Base-by-base conservation (phyloP, 1,139 yeast species). In the Hyphopichia pseudoburtonii region DNA sequence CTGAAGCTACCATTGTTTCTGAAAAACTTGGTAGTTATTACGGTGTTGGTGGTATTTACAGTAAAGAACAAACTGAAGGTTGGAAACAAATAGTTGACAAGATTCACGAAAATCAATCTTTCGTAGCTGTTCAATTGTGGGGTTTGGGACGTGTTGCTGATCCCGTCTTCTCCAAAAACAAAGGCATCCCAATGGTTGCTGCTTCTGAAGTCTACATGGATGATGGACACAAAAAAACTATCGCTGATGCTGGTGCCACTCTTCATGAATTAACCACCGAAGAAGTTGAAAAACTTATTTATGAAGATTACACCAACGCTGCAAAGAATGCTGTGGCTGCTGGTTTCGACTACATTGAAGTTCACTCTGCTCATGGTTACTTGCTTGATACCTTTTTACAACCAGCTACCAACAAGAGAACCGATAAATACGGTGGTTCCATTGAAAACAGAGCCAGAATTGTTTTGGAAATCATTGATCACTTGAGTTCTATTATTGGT, bases 351-450 rank as follows among this genome's bases (percentile, higher is more conserved):
- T 80, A 80, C 46, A 73, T 84, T 30, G 87, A 84, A 57, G 54
- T 84, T 39, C 90, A 83, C 51, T 66, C 64, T 32, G 90, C 88
- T 12, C 80, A 83, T 57, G 89, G 89, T 11, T 83, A 80, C 57
- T 63, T 84, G 37, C 51, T 81, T 33, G 82, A 82, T 59, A 81
- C 78, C 55, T 82, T 83, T 54, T 53, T 82, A 34, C 57, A 58
- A 30, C 45, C 56, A 33, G 48, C 57, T 28, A 57, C 78, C 31
- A 84, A 84, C 62, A 51, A 68, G 42, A 72, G 89, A 55, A 77
- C 82, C 10, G 88, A 82, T 51, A 67, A 78, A 54, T 82, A 81
- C 55, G 88, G 87, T 44, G 86, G 85, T 2, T 63, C 76, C 4
- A 34, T 82, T 45, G 87, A 80, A 54, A 83, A 82, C 62, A 70